A percentile compares a stretch with the other conserved stretches of the same genome.
Evolutionary conservation across 805 yeast species (phyloP).

Genomic region (Hanseniaspora taiwanica): DNA sequence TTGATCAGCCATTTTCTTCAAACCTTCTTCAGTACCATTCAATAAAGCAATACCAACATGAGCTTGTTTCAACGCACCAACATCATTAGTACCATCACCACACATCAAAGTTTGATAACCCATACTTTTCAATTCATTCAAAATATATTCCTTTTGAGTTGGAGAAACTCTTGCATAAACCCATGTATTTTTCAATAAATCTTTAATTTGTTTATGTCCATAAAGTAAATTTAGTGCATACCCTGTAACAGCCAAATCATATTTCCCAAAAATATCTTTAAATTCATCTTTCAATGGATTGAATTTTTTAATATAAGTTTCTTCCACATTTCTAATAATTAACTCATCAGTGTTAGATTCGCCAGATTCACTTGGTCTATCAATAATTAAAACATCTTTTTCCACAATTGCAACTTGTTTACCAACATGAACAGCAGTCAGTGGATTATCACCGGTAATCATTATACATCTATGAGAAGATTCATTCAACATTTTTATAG

Average conservation of each 20-base stretch:
- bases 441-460: slow-evolving; percentile 98
- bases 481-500: slow-evolving; percentile 84
- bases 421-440: slow-evolving; percentile 97
- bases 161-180: slow-evolving; percentile 97
- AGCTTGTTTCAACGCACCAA: slow-evolving; percentile 97
- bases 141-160: slow-evolving; percentile 81
- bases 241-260: slow-evolving; percentile 89
- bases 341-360: slow-evolving; percentile 34
- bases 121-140: slow-evolving; percentile 68
- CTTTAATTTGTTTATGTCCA: slow-evolving; percentile 55
- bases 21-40: slow-evolving; percentile 90
- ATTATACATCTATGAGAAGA: slow-evolving; percentile 91
- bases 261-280: slow-evolving; percentile 42
- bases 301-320: slow-evolving; percentile 56
- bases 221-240: slow-evolving; percentile 59
- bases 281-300: slow-evolving; percentile 34
- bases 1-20: slow-evolving; percentile 78
- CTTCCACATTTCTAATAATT: slow-evolving; percentile 78
- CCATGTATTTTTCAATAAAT: slow-evolving; percentile 82
- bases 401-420: slow-evolving; percentile 81
- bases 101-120: slow-evolving; percentile 96
- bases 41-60: slow-evolving; percentile 96
- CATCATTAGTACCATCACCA: slow-evolving; percentile 99
- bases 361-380: slow-evolving; percentile 56
- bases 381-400: slow-evolving; percentile 65